Conservation (phyloP, 345 rosid species). For the Aethionema arabicum region DNA sequence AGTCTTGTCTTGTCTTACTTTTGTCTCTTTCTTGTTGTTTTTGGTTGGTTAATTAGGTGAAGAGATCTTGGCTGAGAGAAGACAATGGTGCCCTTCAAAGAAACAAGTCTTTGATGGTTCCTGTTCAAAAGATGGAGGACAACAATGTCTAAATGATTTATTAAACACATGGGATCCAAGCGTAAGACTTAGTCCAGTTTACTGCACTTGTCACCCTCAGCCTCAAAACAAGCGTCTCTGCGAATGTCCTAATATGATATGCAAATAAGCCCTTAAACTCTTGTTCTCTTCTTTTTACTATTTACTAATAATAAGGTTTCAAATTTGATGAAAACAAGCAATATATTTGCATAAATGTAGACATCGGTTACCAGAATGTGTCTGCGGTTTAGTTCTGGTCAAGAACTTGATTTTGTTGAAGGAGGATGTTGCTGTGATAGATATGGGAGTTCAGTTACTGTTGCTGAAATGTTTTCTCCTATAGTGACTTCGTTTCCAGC, state of each 20-base stretch:
- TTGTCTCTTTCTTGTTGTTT: not conserved
- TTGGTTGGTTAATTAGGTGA: slow-evolving; percentile 26
- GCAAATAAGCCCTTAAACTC: slow-evolving; percentile 6
- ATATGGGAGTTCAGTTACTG: slow-evolving; percentile 60
- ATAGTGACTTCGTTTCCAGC: slow-evolving; percentile 53
- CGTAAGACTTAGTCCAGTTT: slow-evolving; percentile 32
- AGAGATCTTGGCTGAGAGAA: slow-evolving; percentile 5
- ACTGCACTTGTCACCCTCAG: slow-evolving; percentile 21
- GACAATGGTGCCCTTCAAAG: slow-evolving; percentile 34
- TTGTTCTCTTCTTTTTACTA: slow-evolving; percentile 16
- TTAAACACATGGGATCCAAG: slow-evolving; percentile 31
- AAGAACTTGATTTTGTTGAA: slow-evolving; percentile 42
- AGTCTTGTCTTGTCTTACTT: not conserved
- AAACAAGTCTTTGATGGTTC: slow-evolving; percentile 27
- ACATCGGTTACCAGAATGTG: slow-evolving; percentile 16
- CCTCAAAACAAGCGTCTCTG: slow-evolving; percentile 22
- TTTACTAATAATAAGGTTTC: slow-evolving; percentile 15
- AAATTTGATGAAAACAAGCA: not conserved
- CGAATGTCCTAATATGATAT: slow-evolving; percentile 30
- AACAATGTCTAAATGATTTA: slow-evolving; percentile 34
- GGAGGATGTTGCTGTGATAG: slow-evolving; percentile 56
- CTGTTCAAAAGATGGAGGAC: slow-evolving; percentile 28
- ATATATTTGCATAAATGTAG: not conserved
- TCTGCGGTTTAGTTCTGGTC: slow-evolving; percentile 21
- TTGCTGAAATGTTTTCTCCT: slow-evolving; percentile 58